Conservation (phyloP, 1,284 basidiomycete species). For the Schizophyllum amplum region DNA sequence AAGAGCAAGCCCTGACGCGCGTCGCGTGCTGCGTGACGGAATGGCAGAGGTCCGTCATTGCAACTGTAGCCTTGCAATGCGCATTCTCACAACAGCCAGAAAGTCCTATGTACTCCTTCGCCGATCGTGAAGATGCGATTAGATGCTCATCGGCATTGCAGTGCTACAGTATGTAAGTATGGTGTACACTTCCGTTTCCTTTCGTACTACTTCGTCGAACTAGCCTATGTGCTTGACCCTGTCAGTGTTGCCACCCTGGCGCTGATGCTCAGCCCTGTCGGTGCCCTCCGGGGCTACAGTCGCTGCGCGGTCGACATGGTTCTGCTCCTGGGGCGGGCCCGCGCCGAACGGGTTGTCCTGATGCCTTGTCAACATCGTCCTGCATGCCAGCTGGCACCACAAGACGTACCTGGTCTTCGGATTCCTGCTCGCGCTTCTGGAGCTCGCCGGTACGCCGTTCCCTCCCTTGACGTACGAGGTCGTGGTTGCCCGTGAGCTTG, state of each 20-base stretch:
- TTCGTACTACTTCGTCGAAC: not conserved
- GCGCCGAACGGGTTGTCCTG: not conserved
- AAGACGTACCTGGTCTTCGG: constrained; percentile 14
- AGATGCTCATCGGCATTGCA: not conserved
- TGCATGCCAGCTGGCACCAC: not conserved
- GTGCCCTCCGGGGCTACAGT: not conserved
- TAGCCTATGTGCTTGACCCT: not conserved
- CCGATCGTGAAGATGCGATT: too few species aligned
- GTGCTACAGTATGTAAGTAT: not conserved
- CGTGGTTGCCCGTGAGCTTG: constrained; percentile 38
- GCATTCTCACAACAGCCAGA: too few species aligned
- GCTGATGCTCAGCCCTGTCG: not conserved
- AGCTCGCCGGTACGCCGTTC: constrained; percentile 40
- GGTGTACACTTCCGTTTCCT: not conserved
- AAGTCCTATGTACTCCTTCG: too few species aligned
- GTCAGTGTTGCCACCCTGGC: not conserved
- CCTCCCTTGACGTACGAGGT: constrained; percentile 36
- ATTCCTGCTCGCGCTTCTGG: constrained; percentile 34
- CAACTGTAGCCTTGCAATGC: too few species aligned
- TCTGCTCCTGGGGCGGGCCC: not conserved
- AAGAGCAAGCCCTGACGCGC: too few species aligned
- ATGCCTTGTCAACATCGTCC: not conserved
- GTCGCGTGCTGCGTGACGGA: too few species aligned
- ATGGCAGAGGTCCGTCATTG: too few species aligned
- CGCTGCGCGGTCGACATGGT: not conserved